A percentile compares a stretch with the other conserved stretches of the same genome.
phyloP scores from a whole-genome alignment of 306 rosid species.

The Crotalaria pallida region DNA sequence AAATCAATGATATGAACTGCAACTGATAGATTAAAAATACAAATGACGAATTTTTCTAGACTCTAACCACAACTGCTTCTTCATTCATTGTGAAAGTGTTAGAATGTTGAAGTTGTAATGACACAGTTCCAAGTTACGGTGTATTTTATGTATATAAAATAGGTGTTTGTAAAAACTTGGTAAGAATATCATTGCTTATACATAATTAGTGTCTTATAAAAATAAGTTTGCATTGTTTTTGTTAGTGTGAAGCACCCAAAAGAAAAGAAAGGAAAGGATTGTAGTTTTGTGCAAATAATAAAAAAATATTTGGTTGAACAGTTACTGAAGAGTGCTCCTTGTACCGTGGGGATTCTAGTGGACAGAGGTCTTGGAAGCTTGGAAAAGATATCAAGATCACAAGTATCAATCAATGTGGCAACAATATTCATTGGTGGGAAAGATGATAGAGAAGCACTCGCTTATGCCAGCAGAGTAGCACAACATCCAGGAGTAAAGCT shows the following conservation, averaged over 20 bases:
- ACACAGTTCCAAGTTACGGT: not conserved
- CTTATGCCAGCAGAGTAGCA: conserved; percentile 62
- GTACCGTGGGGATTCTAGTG: conserved; percentile 88
- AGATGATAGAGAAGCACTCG: conserved; percentile 86
- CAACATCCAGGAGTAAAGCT: conserved; percentile 70
- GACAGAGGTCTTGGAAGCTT: conserved; percentile 84
- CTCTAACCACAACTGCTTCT: not conserved
- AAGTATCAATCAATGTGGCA: conserved; percentile 46
- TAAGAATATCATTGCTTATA: too few species aligned
- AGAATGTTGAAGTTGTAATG: not conserved
- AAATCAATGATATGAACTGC: not conserved
- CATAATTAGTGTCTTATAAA: not conserved
- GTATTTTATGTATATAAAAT: too few species aligned
- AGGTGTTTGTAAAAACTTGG: too few species aligned
- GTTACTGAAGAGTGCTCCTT: conserved; percentile 70
- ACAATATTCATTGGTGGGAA: conserved; percentile 83
- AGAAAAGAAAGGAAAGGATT: not conserved
- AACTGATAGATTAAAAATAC: not conserved
- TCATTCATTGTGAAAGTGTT: not conserved
- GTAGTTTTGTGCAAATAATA: not conserved
- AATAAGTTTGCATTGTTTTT: not conserved
- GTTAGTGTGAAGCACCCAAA: not conserved
- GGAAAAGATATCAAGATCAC: conserved; percentile 42
- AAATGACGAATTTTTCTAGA: not conserved
- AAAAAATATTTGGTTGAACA: conserved; percentile 33